A percentile compares a stretch with the other conserved stretches of the same genome.
These are phyloP conservation scores for Penicillium ochrochloron DNA, from an alignment of 495 filamentous ascomycete genomes.

Conservation along the genomic window DNA sequence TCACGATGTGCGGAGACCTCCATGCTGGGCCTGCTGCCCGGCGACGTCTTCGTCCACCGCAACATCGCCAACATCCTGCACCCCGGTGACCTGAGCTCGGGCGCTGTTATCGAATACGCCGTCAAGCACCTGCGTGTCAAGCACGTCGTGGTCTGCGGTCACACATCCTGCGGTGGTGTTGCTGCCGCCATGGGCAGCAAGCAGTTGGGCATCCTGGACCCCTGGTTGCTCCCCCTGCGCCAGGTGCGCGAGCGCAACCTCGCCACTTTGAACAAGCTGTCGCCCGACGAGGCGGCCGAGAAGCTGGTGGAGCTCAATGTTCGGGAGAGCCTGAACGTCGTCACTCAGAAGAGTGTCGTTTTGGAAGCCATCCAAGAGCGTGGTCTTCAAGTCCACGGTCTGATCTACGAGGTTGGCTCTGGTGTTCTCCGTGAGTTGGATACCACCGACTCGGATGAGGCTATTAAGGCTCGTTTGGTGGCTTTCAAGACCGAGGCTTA, in stretches of 20 bases:
- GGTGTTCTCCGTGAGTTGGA: conserved; percentile 65
- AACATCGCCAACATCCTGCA: conserved; percentile 92
- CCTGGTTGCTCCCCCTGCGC: conserved; percentile 77
- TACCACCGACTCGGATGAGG: conserved; percentile 43
- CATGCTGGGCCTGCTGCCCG: conserved; percentile 76
- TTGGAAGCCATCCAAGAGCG: conserved; percentile 69
- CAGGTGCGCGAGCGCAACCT: conserved; percentile 61
- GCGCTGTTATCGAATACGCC: conserved; percentile 83
- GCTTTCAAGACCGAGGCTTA: conserved; percentile 46
- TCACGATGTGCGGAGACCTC: conserved; percentile 88
- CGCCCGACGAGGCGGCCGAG: conserved; percentile 48
- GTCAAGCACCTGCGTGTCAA: conserved; percentile 75
- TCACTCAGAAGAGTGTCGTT: conserved; percentile 64
- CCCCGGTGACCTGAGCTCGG: conserved; percentile 73
- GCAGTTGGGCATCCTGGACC: conserved; percentile 78
- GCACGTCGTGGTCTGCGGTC: conserved; percentile 84
- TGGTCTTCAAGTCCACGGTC: conserved; percentile 74
- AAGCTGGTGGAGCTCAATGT: conserved; percentile 74
- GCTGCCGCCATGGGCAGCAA: conserved; percentile 67
- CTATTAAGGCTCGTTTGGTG: conserved; percentile 43
- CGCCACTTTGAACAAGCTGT: conserved; percentile 51
- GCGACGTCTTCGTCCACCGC: conserved; percentile 91
- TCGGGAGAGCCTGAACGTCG: conserved; percentile 62
- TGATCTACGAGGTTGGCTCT: conserved; percentile 67
- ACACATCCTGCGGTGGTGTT: conserved; percentile 81